Evolutionary conservation across 345 rosid genomes (phyloP).

Genomic region (Cardamine occulta): DNA sequence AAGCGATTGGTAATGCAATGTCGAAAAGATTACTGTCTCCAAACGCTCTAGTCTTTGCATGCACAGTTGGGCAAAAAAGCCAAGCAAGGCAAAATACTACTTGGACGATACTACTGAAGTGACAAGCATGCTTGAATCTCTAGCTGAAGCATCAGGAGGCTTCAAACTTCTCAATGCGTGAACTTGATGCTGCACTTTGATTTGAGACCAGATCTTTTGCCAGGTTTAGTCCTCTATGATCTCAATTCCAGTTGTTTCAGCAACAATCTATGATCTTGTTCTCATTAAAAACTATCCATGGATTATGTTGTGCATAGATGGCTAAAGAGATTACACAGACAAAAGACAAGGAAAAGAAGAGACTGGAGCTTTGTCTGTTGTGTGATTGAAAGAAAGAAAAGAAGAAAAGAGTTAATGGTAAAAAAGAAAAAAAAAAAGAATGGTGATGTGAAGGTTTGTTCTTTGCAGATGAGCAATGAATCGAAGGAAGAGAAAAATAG

Average conservation of each 20-base stretch:
- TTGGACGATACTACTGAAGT: constrained; percentile 50
- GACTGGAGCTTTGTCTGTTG: constrained; percentile 30
- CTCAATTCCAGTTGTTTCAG: constrained; percentile 1
- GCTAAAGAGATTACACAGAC: constrained; percentile 26
- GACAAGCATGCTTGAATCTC: constrained; percentile 49
- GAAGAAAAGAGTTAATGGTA: constrained; percentile 22
- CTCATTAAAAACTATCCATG: constrained; percentile 17
- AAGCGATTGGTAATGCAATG: constrained; percentile 49
- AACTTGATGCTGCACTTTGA: constrained; percentile 42
- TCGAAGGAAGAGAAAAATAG: constrained; percentile 20
- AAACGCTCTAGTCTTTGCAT: constrained; percentile 58
- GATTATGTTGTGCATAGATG: constrained; percentile 37
- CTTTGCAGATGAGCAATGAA: constrained; percentile 34
- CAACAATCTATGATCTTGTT: constrained; percentile 15
- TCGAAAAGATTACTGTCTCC: constrained; percentile 37
- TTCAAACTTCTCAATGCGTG: constrained; percentile 41
- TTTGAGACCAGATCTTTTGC: constrained; percentile 21
- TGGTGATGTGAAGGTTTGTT: constrained; percentile 31
- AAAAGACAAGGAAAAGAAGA: constrained; percentile 28
- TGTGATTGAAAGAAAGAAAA: constrained; percentile 33
- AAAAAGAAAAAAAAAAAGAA: neutral
- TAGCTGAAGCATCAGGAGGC: constrained; percentile 46
- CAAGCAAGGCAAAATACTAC: constrained; percentile 96
- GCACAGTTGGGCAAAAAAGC: constrained; percentile 96
- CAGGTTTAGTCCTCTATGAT: constrained; percentile 32